Evolutionary conservation across 2,329 filamentous ascomycete genomes (phyloP), one percentile per base, ranked within the genome.

Genomic region (Chalara sp.): DNA sequence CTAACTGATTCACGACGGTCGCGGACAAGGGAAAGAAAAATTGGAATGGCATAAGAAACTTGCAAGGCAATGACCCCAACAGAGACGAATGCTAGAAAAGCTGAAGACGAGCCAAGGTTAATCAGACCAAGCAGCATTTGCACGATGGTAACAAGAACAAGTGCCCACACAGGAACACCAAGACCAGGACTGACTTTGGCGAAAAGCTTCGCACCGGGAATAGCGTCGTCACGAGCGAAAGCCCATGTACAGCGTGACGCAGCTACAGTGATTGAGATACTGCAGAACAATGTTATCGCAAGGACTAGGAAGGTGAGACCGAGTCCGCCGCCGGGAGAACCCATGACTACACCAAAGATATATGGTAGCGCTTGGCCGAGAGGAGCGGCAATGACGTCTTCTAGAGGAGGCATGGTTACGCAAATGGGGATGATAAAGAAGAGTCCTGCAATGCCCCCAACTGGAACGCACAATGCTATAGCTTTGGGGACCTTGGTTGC

Each of bases 41-140:
- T 79, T 0, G 87, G 87, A 39, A 91, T 87, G 5, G 79, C 86
- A 58, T 91, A 91, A 2, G 83, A 84, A 5, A 90, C 69, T 6
- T 84, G 81, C 0, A 91, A 74, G 1, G 85, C 79, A 6, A 89
- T 84, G 0, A 90, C 86, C 0, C 83, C 85, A 0, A 84, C 79
- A 0, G 83, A 81, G 1, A 86, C 76, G 58, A 89, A 86, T 11
- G 84, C 84, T 41, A 84, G 87, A 67, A 89, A 87, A 0, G 85
- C 84, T 53, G 76, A 79, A 46, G 68, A 72, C 2, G 82, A 86
- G 0, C 83, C 85, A 3, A 89, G 73, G 64, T 87, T 86, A 54
- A 89, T 83, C 52, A 79, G 75, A 0, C 85, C 85, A 51, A 89
- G 86, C 10, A 87, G 71, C 50, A 87, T 74, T 1, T 87, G 80